Evolutionary conservation across 306 rosid genomes (phyloP).

Genomic region (Aeschynomene evenia): DNA sequence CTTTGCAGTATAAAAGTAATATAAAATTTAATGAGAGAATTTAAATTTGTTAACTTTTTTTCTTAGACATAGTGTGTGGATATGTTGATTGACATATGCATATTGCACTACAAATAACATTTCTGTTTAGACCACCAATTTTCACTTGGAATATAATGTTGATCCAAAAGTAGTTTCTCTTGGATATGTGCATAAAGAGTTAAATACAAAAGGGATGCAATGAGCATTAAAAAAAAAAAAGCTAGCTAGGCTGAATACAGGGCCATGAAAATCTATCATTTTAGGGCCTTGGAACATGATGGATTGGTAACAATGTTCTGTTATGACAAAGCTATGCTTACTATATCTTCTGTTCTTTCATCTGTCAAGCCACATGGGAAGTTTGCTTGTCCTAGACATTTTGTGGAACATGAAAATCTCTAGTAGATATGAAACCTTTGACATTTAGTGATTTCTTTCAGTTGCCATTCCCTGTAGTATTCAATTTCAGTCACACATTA

Average conservation of each 20-base stretch:
- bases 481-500: neutral
- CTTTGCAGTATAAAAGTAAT: neutral
- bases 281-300: constrained; percentile 36
- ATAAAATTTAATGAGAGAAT: neutral
- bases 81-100: no score
- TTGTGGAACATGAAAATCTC: constrained; percentile 7
- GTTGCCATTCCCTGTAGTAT: neutral
- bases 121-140: no score
- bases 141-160: no score
- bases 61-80: neutral
- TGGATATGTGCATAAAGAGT: constrained; percentile 7
- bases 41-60: neutral
- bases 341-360: constrained; percentile 4
- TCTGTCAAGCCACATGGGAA: constrained; percentile 41
- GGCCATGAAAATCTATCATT: constrained; percentile 19
- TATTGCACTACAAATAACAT: no score
- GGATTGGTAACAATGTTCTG: neutral
- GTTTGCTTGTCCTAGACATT: constrained; percentile 34
- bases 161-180: neutral
- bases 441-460: neutral
- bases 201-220: neutral
- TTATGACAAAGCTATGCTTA: neutral
- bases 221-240: constrained; percentile 11
- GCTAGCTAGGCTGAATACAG: neutral
- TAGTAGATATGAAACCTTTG: neutral